These are phyloP conservation scores for Dacryopinax primogenitus DNA, from an alignment of 768 basidiomycete genomes.

Conservation along the genomic window DNA sequence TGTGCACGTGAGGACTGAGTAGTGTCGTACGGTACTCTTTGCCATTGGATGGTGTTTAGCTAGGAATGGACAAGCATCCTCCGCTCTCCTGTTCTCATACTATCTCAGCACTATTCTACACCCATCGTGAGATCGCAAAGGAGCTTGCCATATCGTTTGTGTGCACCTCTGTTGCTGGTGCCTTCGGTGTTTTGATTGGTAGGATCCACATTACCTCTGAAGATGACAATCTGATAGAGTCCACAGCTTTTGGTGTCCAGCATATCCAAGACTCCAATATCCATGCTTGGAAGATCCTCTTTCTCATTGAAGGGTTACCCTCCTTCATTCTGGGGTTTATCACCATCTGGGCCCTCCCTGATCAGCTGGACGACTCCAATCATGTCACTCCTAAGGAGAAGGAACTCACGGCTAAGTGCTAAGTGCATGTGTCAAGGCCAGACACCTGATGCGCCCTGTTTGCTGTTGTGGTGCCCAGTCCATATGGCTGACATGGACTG, in stretches of 20 bases:
- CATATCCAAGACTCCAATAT: not conserved
- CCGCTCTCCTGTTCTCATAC: not conserved
- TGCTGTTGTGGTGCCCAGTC: conserved; percentile 33
- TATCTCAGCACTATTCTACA: conserved; percentile 72
- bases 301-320: conserved; percentile 37
- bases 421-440: not conserved
- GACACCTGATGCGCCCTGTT: not conserved
- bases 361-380: conserved; percentile 55
- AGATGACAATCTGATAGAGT: not conserved
- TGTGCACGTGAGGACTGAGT: not conserved
- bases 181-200: conserved; percentile 68
- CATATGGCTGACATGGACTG: conserved; percentile 53
- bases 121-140: conserved; percentile 56
- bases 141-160: conserved; percentile 74
- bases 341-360: conserved; percentile 45
- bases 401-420: not conserved
- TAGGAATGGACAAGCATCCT: no score
- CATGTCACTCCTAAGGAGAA: conserved; percentile 31
- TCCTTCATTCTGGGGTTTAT: conserved; percentile 52
- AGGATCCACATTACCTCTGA: not conserved
- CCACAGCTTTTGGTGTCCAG: not conserved
- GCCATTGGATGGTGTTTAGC: not conserved
- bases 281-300: not conserved
- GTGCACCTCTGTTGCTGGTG: conserved; percentile 72
- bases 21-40: not conserved